These are phyloP conservation scores for Fusarium aywerte DNA, from an alignment of 2,329 filamentous ascomycete species.

Conservation along the genomic window DNA sequence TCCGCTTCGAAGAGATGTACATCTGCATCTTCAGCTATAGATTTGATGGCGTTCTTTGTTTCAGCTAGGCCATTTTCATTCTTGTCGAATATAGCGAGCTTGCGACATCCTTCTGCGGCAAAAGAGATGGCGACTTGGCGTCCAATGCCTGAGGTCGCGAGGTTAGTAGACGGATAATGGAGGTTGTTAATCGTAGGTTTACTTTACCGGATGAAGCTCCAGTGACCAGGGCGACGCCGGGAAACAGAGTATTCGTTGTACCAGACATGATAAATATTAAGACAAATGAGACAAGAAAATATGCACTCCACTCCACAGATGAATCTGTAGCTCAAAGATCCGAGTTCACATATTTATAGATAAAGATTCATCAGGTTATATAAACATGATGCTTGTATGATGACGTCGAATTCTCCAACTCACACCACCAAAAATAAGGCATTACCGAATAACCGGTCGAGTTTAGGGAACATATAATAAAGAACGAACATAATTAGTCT, in stretches of 20 bases:
- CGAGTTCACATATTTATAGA: neutral
- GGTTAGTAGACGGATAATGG: neutral
- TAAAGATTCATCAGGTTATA: neutral
- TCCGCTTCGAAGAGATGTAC: conserved; percentile 48
- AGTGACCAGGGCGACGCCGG: conserved; percentile 48
- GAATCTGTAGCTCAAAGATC: too few relatives aligned
- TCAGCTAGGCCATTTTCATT: conserved; percentile 48
- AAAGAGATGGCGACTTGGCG: conserved; percentile 54
- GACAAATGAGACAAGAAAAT: rapidly evolving
- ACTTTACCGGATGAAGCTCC: conserved; percentile 48
- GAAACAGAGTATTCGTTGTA: conserved; percentile 39
- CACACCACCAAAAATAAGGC: neutral
- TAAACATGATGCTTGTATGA: conserved; percentile 14
- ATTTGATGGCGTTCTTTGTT: conserved; percentile 42
- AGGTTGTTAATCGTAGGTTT: neutral
- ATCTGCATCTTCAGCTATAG: conserved; percentile 4
- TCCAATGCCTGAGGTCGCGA: conserved; percentile 17
- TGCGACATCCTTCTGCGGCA: conserved; percentile 56
- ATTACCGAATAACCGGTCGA: neutral
- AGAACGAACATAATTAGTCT: neutral
- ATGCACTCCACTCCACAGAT: neutral
- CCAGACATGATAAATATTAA: neutral
- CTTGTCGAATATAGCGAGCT: conserved; percentile 56
- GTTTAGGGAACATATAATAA: neutral
- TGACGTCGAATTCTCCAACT: conserved; percentile 22